Evolutionary conservation across 371 early-diverging fungal species (phyloP).

Genomic region (Rhizopus stolonifer): DNA sequence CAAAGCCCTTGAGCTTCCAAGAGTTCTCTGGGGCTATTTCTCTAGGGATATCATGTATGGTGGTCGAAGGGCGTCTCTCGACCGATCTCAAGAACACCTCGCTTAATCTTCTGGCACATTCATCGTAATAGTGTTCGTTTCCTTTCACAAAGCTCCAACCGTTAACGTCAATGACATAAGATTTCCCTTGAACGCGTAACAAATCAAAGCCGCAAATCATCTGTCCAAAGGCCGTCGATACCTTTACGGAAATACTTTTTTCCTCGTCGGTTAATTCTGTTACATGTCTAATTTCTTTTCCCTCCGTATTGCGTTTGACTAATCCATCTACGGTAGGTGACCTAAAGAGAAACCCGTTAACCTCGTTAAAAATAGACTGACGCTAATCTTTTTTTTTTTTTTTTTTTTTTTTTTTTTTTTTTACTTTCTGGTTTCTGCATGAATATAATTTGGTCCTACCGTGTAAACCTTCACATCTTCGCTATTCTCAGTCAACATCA

Average conservation of each 20-base stretch:
- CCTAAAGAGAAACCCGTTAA: conserved; percentile 30
- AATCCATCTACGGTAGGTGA: conserved; percentile 98
- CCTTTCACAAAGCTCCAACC: conserved; percentile 99
- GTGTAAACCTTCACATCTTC: conserved; percentile 99
- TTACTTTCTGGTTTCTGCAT: conserved; percentile 97
- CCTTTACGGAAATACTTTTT: conserved; percentile 74
- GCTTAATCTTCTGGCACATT: conserved; percentile 75
- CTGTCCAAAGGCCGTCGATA: conserved; percentile 86
- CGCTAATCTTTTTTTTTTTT: neutral
- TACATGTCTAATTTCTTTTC: conserved; percentile 95
- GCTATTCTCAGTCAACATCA: conserved; percentile 89
- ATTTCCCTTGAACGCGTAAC: conserved; percentile 78
- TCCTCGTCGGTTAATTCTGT: conserved; percentile 84
- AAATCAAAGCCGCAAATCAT: conserved; percentile 97
- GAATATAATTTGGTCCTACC: conserved; percentile 84
- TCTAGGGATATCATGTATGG: conserved; percentile 58
- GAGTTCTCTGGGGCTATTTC: conserved; percentile 68
- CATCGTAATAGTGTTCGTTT: conserved; percentile 90
- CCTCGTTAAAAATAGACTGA: too few relatives aligned
- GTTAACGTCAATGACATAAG: conserved; percentile 98
- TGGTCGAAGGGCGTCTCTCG: conserved; percentile 52
- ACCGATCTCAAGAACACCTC: conserved; percentile 46
- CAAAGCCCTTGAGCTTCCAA: conserved; percentile 91
- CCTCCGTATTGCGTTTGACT: conserved; percentile 93
- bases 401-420: conserved; percentile 6